A percentile compares a stretch with the other conserved stretches of the same genome.
phyloP scores from a whole-genome alignment of 768 basidiomycete species.

The Serendipita sp. region DNA sequence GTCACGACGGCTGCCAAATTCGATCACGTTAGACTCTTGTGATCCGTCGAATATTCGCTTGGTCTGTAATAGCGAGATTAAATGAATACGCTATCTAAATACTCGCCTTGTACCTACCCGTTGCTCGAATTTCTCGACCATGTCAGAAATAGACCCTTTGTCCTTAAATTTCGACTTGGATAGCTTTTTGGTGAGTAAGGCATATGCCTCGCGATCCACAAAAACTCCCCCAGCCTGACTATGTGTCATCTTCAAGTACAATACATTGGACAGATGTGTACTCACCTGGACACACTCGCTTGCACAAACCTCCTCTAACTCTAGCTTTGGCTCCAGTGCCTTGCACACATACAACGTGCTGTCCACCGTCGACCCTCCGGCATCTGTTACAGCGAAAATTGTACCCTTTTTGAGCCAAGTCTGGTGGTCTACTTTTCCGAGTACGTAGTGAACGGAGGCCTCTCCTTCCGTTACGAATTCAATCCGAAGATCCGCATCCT shows the following conservation, averaged over 20 bases:
- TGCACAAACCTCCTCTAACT: conserved; percentile 4
- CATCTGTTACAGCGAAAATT: conserved; percentile 1
- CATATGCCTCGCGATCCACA: conserved; percentile 5
- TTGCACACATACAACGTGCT: conserved; percentile 3
- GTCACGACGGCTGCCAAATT: conserved; percentile 5
- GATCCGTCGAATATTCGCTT: conserved; percentile 7
- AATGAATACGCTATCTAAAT: too few species aligned
- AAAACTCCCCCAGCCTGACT: neutral
- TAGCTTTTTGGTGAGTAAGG: conserved; percentile 2
- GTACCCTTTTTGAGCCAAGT: neutral
- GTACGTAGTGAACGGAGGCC: conserved; percentile 8
- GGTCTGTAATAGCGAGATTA: neutral
- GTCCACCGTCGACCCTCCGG: conserved; percentile 7
- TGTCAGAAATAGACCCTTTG: conserved; percentile 3
- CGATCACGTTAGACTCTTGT: neutral
- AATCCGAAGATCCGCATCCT: neutral
- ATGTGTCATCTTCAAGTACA: neutral
- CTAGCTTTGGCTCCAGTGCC: neutral
- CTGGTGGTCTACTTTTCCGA: neutral
- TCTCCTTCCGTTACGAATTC: conserved; percentile 7
- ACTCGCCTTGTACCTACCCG: neutral
- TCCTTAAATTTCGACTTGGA: neutral
- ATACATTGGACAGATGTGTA: neutral
- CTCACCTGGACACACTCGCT: conserved; percentile 10
- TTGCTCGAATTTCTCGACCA: conserved; percentile 5